Evolutionary conservation across 2,329 filamentous ascomycete species (phyloP).

Genomic region (Fusarium sp.): DNA sequence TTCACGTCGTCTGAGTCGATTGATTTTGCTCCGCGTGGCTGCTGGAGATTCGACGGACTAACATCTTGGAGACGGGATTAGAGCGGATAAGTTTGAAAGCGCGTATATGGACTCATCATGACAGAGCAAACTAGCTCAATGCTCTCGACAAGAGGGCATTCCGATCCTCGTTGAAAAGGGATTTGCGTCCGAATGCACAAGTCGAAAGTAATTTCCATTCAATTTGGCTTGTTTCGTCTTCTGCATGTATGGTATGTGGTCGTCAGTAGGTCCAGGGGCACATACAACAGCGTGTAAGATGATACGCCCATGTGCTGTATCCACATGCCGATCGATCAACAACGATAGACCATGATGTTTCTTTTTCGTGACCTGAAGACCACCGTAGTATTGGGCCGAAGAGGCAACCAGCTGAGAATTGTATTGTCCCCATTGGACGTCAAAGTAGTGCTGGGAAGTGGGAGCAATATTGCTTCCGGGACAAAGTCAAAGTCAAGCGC

Average conservation of each 20-base stretch:
- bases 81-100: constrained; percentile 5
- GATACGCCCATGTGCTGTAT: constrained; percentile 19
- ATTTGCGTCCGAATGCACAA: too few relatives aligned
- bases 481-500: constrained; percentile 24
- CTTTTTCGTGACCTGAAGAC: constrained; percentile 5
- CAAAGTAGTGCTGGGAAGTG: background rate
- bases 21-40: background rate
- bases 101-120: background rate
- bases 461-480: background rate
- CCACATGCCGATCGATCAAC: constrained; percentile 23
- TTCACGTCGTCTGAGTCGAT: constrained; percentile 18
- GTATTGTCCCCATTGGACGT: constrained; percentile 1
- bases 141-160: too few relatives aligned
- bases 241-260: background rate
- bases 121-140: too few relatives aligned
- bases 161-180: too few relatives aligned
- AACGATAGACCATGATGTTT: background rate
- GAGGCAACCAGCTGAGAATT: constrained; percentile 14
- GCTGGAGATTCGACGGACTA: background rate
- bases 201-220: too few relatives aligned
- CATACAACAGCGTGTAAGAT: constrained; percentile 34
- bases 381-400: background rate
- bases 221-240: background rate
- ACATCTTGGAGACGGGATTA: constrained; percentile 25
- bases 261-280: constrained; percentile 6